Base-by-base conservation (phyloP, 768 basidiomycete species). In the Agaricus subrufescens region DNA sequence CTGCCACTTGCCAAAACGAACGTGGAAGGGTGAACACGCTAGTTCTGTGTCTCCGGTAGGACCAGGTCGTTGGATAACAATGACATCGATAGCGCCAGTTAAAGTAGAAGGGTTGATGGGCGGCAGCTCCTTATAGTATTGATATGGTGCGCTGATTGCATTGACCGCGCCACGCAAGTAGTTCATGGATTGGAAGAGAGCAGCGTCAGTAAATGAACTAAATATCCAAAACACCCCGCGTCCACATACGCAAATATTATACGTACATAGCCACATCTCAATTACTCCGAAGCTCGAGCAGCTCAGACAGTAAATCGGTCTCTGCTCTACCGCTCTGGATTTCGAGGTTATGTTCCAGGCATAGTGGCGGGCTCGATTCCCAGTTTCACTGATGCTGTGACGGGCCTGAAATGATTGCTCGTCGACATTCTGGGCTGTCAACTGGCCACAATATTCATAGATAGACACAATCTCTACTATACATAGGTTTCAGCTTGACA, bases 41-140 rank as follows among this genome's bases (percentile, higher is more conserved):
- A 97, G 82, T 64, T 86, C 87, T 30, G 76, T 77, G 46, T 76
- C 80, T 53, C 86, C 84, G 60, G 79, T 73, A 61, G 78, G 75
- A n/a, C 81, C 73, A 25, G 83, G 85, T 46, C 87, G 83, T 60
- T 87, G 84, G 46, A 99, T 84, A 62, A 98, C 96, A 65, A 99
- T 94, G 71, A 99, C 92, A 79, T 99, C 96, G 80, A 98, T 97
- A 44, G 97, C 97, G 45, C 97, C 96, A 3, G 95, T 97, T 56
- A 99, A 83, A 0, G 97, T 99, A 0, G 96, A 87, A 0, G 97
- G 94, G 64, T 99, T 99, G 60, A 97, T 91, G 42, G 82, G 82
- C 2, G 82, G 79, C n/a, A 86, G 73, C 56, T 91, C 91, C 70
- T 85, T 89, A 79, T 94, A 94, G 75, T 93, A 94, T 58, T 90